Conservation (phyloP, 1,284 basidiomycete species). For the Cystobasidium pallidum region DNA sequence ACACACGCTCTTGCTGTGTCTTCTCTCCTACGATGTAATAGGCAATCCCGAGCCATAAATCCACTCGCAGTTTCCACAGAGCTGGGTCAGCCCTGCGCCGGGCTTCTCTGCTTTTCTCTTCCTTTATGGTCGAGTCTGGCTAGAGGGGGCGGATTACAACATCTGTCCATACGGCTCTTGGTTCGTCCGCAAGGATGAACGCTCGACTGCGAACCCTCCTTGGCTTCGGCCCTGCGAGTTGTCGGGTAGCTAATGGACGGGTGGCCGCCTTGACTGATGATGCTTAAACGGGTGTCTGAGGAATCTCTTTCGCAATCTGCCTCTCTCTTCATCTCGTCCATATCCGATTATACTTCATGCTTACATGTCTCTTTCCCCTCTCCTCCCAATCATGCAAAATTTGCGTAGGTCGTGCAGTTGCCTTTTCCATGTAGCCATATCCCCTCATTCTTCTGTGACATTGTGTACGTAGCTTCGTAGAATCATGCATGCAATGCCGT, state of each 20-base stretch:
- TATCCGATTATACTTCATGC: not conserved
- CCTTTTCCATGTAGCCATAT: constrained; percentile 10
- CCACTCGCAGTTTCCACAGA: constrained; percentile 47
- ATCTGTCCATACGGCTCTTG: constrained; percentile 23
- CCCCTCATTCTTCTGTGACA: not conserved
- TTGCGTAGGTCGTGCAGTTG: not conserved
- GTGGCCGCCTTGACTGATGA: constrained; percentile 41
- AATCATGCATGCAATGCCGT: not conserved
- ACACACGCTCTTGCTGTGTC: not conserved
- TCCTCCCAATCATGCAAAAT: not conserved
- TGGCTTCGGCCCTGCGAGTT: constrained; percentile 28
- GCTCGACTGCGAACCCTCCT: constrained; percentile 44
- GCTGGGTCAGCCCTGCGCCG: constrained; percentile 41
- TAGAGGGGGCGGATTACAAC: constrained; percentile 19
- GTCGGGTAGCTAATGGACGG: constrained; percentile 35
- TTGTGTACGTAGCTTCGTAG: constrained; percentile 29
- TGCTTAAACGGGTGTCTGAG: constrained; percentile 43
- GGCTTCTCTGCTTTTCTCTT: constrained; percentile 22
- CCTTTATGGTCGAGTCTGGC: not conserved
- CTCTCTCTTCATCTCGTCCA: not conserved
- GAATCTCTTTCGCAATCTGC: not conserved
- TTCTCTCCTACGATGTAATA: constrained; percentile 35
- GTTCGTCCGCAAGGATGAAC: not conserved
- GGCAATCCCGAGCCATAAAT: constrained; percentile 43
- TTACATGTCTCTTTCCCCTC: constrained; percentile 12